Conservation (phyloP, 768 basidiomycete genomes). For the Boletus huronensis region DNA sequence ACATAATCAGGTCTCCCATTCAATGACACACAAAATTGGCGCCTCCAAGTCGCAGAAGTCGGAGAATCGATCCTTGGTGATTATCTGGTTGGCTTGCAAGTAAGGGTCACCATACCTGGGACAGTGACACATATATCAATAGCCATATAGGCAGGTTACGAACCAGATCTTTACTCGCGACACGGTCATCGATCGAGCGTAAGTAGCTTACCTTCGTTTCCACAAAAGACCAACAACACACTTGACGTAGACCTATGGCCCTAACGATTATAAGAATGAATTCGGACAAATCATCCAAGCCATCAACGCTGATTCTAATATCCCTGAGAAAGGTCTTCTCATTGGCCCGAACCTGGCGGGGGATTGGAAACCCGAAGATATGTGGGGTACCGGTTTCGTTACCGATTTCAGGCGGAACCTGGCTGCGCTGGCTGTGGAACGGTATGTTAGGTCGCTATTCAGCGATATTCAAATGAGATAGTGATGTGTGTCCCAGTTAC, state of each 20-base stretch:
- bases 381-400: constrained; percentile 53
- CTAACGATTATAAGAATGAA: constrained; percentile 48
- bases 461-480: not conserved
- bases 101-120: not conserved
- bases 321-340: constrained; percentile 44
- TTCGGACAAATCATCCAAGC: constrained; percentile 40
- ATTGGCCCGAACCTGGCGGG: constrained; percentile 64
- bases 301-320: constrained; percentile 37
- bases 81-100: constrained; percentile 55
- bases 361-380: constrained; percentile 48
- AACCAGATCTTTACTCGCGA: constrained; percentile 69
- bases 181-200: constrained; percentile 28
- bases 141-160: constrained; percentile 58
- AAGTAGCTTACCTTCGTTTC: not conserved
- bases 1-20: constrained; percentile 50
- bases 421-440: constrained; percentile 50
- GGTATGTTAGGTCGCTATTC: constrained; percentile 31
- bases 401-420: constrained; percentile 41
- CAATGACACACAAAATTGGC: constrained; percentile 56
- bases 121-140: not conserved
- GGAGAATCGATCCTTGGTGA: constrained; percentile 62
- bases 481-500: constrained; percentile 40
- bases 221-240: not conserved
- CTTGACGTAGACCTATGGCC: constrained; percentile 17
- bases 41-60: constrained; percentile 51